Percentiles rank a stretch among this genome's conserved stretches.
Evolutionary conservation across 139 green algal genomes (phyloP).

Genomic region (Ulvella scutata): DNA sequence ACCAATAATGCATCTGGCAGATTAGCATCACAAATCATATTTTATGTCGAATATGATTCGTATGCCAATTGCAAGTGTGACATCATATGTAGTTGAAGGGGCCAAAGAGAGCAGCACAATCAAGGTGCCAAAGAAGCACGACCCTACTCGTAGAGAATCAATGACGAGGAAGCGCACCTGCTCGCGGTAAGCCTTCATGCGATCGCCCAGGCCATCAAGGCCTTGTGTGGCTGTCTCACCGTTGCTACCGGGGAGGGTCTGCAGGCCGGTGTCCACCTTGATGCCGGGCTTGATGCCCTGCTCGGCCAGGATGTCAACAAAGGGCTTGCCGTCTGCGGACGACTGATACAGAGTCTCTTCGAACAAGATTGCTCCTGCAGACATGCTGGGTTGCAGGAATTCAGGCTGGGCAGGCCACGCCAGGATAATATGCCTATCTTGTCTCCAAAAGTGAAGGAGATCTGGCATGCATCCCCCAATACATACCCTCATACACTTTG

Average conservation of each 20-base stretch:
- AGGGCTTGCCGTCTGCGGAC: constrained; percentile 53
- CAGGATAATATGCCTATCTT: no score
- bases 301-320: constrained; percentile 75
- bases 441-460: no score
- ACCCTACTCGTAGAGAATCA: no score
- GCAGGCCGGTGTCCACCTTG: constrained; percentile 95
- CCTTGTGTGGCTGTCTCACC: constrained; percentile 74
- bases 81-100: no score
- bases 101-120: no score
- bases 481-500: no score
- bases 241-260: constrained; percentile 83
- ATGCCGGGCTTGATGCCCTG: constrained; percentile 75
- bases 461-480: no score
- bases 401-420: background rate
- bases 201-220: constrained; percentile 41
- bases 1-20: no score
- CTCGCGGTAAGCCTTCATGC: background rate
- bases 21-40: no score
- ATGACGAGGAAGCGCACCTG: background rate
- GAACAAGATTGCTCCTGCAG: constrained; percentile 81
- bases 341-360: constrained; percentile 99
- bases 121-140: no score
- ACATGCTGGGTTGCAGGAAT: background rate
- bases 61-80: no score
- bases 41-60: no score